Evolutionary conservation across 768 basidiomycete genomes (phyloP), one percentile per base, ranked within the genome.

Genomic region (Hygrocybe punicea): DNA sequence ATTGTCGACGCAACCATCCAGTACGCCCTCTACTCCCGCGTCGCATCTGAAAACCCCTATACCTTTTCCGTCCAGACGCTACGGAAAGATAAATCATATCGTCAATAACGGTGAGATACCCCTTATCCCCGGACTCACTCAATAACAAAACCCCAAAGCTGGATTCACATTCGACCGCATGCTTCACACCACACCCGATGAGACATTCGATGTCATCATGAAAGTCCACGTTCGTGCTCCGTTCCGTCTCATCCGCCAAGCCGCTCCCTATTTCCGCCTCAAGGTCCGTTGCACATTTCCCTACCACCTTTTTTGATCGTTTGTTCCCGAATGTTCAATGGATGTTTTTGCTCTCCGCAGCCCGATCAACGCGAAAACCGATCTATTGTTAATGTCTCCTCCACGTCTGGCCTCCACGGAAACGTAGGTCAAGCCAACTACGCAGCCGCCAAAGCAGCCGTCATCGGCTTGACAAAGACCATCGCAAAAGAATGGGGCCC

Each of bases 371-470:
- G 79, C 33, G 87, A 82, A 66, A 88, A 87, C 67, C 82, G 89
- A 48, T 87, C 84, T 6, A 84, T 93, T 63, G 78, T 89, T 62
- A 93, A 92, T 67, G 85, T 93, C 42, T 91, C 90, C 25, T 91
- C 89, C 0, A 86, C 82, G 3, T 81, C 84, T n/a, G 91, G 91
- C 48, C 78, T 93, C 25, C 91, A 93, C 69, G 91, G 91, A 17
- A 92, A 90, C 69, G 86, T 92, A 51, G 92, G 91, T 4, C 91
- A 93, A 70, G 84, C 78, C 14, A 92, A 92, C 73, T 91, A 90
- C 63, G 84, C 90, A 21, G 81, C 89, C 1, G 90, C 87, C 58
- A 92, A 91, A 65, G 74, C 89, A 11, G 91, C 86, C 7, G 84
- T 93, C 39, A 64, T 86, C 56, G 91, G 91, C 13, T 74, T 93